These are phyloP conservation scores for Gyromitra esculenta DNA, from an alignment of 2,329 filamentous ascomycete species.

Conservation along the genomic window DNA sequence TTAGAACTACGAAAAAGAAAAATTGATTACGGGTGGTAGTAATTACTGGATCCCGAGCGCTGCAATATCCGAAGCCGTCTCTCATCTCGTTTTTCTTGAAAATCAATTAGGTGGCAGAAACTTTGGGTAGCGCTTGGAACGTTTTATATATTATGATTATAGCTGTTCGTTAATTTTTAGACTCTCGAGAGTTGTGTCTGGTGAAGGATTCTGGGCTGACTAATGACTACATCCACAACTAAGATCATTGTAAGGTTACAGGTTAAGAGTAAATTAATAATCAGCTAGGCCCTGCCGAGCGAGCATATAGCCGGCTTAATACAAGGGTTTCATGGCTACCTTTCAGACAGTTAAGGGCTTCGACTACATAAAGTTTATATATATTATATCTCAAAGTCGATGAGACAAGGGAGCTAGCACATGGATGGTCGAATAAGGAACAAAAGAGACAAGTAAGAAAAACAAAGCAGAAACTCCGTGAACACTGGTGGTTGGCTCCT, in stretches of 20 bases:
- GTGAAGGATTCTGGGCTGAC: no score
- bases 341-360: conserved; percentile 19
- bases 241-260: no score
- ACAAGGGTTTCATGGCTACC: conserved; percentile 15
- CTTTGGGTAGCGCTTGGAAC: no score
- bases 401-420: conserved; percentile 15
- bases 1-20: conserved; percentile 64
- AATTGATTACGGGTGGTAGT: conserved; percentile 24
- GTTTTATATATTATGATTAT: no score
- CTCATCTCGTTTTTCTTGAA: neutral
- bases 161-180: no score
- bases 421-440: conserved; percentile 4
- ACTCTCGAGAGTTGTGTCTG: no score
- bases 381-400: conserved; percentile 49
- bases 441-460: conserved; percentile 17
- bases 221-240: no score
- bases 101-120: neutral
- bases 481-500: conserved; percentile 14
- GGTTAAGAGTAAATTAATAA: no score
- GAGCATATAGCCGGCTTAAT: neutral
- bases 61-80: neutral
- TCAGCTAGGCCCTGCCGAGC: neutral
- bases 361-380: conserved; percentile 34
- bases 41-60: neutral
- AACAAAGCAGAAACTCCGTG: conserved; percentile 36